These are phyloP conservation scores for Botrytis deweyae DNA, from an alignment of 2,329 filamentous ascomycete genomes.

Conservation along the genomic window DNA sequence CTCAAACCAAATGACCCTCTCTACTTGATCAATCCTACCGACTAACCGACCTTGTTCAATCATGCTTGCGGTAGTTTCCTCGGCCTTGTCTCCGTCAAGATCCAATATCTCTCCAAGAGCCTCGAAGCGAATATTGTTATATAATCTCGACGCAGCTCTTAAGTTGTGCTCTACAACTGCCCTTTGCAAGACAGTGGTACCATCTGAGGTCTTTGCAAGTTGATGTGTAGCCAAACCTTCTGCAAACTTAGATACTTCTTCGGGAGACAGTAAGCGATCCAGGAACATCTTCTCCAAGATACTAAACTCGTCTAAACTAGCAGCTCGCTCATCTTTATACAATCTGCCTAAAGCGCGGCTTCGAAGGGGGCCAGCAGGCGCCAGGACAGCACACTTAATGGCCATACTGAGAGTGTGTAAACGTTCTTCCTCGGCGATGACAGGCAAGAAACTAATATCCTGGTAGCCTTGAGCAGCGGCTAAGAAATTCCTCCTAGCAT, in stretches of 20 bases:
- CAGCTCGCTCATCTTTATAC: conserved; percentile 88
- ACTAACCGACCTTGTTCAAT: conserved; percentile 88
- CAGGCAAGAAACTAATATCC: conserved; percentile 72
- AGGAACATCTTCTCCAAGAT: conserved; percentile 98
- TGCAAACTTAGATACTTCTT: conserved; percentile 86
- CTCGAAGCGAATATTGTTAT: conserved; percentile 74
- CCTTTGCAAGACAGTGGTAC: conserved; percentile 87
- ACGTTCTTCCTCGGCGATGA: conserved; percentile 84
- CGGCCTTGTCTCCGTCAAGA: conserved; percentile 75
- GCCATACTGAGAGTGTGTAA: conserved; percentile 81
- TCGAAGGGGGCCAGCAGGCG: conserved; percentile 83
- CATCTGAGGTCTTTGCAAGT: conserved; percentile 84
- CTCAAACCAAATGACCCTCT: conserved; percentile 84
- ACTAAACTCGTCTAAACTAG: conserved; percentile 72
- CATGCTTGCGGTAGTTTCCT: conserved; percentile 91
- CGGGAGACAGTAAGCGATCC: conserved; percentile 74
- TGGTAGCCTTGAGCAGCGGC: conserved; percentile 87
- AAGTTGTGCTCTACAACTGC: conserved; percentile 97
- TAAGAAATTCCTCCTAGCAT: conserved; percentile 86
- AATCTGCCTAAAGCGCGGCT: conserved; percentile 77
- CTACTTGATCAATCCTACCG: conserved; percentile 92
- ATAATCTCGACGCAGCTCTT: conserved; percentile 76
- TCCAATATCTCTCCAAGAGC: conserved; percentile 76
- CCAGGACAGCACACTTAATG: conserved; percentile 88
- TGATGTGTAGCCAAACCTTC: conserved; percentile 81